phyloP scores from a whole-genome alignment of 2,329 filamentous ascomycete species.

The Aschersonia sp. region DNA sequence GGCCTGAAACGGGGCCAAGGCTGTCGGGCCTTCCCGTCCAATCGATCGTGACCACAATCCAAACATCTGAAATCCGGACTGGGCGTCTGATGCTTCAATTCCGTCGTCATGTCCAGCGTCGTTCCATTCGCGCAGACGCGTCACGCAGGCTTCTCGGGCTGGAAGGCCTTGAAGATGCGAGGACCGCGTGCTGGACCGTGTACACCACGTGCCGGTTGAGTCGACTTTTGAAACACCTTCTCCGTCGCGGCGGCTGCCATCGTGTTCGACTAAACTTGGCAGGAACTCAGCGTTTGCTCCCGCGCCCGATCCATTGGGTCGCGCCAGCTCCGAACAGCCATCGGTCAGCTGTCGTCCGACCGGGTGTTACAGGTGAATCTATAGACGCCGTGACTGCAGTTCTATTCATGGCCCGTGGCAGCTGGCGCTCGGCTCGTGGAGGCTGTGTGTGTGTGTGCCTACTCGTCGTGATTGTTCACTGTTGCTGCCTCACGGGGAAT shows the following conservation, averaged over 20 bases:
- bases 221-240: neutral
- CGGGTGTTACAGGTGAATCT: neutral
- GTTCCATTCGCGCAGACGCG: too few relatives aligned
- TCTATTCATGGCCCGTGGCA: neutral
- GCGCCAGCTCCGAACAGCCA: neutral
- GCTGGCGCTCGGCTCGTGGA: neutral
- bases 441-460: too few relatives aligned
- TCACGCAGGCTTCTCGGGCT: too few relatives aligned
- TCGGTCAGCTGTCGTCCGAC: neutral
- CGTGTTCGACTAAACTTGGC: neutral
- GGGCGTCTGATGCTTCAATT: too few relatives aligned
- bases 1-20: neutral
- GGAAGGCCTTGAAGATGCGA: too few relatives aligned
- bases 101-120: too few relatives aligned
- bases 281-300: neutral
- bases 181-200: too few relatives aligned
- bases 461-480: neutral
- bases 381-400: neutral
- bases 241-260: neutral
- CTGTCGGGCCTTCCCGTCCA: neutral
- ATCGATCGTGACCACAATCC: neutral
- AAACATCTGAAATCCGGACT: too few relatives aligned
- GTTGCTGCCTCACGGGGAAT: too few relatives aligned
- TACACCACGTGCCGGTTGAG: neutral
- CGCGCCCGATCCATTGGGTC: neutral